Conservation (phyloP, 2,329 filamentous ascomycete species). For the Pseudophaeomoniella oleicola region DNA sequence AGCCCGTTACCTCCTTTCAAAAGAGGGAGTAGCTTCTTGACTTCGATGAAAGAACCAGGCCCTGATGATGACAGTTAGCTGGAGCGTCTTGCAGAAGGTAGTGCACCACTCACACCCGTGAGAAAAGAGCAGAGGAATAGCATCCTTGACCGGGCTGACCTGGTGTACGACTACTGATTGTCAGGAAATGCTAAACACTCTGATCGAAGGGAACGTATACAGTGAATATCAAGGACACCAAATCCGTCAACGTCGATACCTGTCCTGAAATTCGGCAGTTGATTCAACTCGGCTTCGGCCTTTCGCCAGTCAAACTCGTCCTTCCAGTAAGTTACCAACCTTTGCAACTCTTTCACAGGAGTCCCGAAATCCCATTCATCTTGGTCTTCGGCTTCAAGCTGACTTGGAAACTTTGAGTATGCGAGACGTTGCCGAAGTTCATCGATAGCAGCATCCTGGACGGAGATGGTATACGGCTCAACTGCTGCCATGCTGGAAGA, state of each 20-base stretch:
- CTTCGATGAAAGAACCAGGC: conserved; percentile 58
- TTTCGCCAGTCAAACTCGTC: conserved; percentile 45
- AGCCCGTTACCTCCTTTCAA: conserved; percentile 16
- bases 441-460: conserved; percentile 19
- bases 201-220: conserved; percentile 1
- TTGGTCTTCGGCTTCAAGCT: conserved; percentile 38
- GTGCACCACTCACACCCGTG: conserved; percentile 30
- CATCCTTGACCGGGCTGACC: conserved; percentile 31
- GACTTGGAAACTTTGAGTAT: conserved; percentile 40
- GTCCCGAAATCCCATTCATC: conserved; percentile 34
- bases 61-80: conserved; percentile 12
- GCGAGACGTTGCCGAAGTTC: conserved; percentile 42
- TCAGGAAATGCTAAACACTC: neutral
- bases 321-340: conserved; percentile 43
- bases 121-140: conserved; percentile 52
- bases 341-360: conserved; percentile 44
- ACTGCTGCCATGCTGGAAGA: too few relatives aligned
- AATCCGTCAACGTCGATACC: conserved; percentile 38
- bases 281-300: conserved; percentile 44
- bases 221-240: conserved; percentile 47
- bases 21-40: conserved; percentile 43
- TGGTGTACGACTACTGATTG: conserved; percentile 40
- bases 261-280: conserved; percentile 43
- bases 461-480: neutral
- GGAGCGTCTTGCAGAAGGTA: neutral